These are phyloP conservation scores for Agaricus blazei DNA, from an alignment of 768 basidiomycete species.

Conservation along the genomic window DNA sequence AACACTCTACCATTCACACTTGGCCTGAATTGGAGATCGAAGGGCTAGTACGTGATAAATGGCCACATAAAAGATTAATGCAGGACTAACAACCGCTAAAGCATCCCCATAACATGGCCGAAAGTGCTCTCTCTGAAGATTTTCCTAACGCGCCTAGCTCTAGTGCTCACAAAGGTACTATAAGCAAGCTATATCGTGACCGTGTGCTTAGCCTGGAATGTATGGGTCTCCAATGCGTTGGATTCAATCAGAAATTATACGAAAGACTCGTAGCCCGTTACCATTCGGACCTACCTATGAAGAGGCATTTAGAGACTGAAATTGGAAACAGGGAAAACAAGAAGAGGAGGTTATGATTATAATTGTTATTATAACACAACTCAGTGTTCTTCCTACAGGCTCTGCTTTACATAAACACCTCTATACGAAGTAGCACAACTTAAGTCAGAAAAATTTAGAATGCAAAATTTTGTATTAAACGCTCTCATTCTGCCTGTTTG, in stretches of 20 bases:
- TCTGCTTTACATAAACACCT: too few species aligned
- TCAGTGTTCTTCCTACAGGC: too few species aligned
- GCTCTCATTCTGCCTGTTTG: too few species aligned
- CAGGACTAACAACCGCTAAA: not conserved
- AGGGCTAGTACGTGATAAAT: not conserved
- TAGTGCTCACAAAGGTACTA: not conserved
- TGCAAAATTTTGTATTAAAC: too few species aligned
- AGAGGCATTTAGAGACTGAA: not conserved
- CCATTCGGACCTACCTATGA: not conserved
- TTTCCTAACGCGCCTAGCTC: not conserved
- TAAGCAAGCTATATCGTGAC: conserved; percentile 3
- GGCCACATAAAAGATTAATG: not conserved
- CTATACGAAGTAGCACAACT: too few species aligned
- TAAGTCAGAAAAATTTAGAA: too few species aligned
- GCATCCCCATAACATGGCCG: not conserved
- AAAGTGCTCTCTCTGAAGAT: not conserved
- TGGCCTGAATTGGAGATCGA: not conserved
- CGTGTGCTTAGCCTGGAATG: not conserved
- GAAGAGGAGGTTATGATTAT: not conserved
- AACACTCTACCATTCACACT: not conserved
- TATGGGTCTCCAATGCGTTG: conserved; percentile 1
- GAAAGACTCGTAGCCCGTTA: not conserved
- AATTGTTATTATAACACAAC: too few species aligned
- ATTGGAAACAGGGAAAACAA: not conserved
- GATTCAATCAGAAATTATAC: not conserved